Base-by-base conservation (phyloP, 305 asterid species). In the Petunia hybrid region DNA sequence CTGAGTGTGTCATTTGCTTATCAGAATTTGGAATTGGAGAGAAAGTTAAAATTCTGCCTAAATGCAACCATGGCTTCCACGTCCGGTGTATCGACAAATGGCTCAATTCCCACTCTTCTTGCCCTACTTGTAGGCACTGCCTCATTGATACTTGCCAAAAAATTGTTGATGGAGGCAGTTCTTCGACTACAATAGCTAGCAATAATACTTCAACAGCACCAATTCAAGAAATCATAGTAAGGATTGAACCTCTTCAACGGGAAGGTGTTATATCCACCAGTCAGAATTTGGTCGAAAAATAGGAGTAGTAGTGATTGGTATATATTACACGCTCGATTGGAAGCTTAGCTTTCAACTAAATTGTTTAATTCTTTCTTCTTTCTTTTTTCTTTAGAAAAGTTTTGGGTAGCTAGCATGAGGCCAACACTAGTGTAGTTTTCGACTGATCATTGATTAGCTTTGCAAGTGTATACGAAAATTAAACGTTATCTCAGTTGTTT, bases 91-190 rank as follows among this genome's bases (percentile, higher is more conserved):
- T 78, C 0, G 53, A 78, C 48, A 78, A 67, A 64, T 78, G 81
- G 81, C 81, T 78, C 1, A 36, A 38, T 35, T 62, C 75, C 4
- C 76, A 78, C 76, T 48, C 82, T n/a, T 66, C 82, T 38, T 80
- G 82, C 3, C 82, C 82, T 51, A 80, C 78, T 66, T 80, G 82
- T 40, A 66, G 82, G 10, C 82, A 80, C 36, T 67, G 60, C 78
- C 78, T 80, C 1, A 67, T 80, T 53, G 82, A 80, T 4, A 80
- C 78, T 40, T 51, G 82, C 1, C 41, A 43, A 41, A 65, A 79
- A 22, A 66, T 79, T 38, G 66, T 79, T 8, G 51, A 55, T 5
- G 70, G 56, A 1, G 69, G 56, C 53, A 65, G 8, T 55, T 41
- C 51, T 48, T 63, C 76, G 14, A 8, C 4, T 16, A 16, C 36